Base-by-base conservation (phyloP, 345 rosid species). In the Acer negundo region DNA sequence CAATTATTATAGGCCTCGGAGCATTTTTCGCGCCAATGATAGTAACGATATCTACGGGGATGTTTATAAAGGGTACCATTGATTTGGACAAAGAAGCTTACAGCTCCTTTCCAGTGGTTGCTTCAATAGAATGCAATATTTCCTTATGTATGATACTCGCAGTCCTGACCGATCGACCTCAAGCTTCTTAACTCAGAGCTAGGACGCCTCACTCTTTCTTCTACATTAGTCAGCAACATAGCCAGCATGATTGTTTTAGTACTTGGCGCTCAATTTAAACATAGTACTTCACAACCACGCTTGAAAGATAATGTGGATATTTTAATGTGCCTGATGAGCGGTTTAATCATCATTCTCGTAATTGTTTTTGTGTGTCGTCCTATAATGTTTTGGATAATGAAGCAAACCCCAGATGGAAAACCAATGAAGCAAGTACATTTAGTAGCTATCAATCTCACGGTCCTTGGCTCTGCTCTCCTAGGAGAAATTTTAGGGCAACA, bases 151-250 rank as follows among this genome's bases (percentile, higher is more conserved):
- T 80, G 11, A 77, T 77, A 7, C 76, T 80, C n/a, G 62, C 82
- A 8, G 47, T 80, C 3, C 78, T 87, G 12, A 64, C 83, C 0
- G 87, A 82, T 38, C 0, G 87, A 82, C 28, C 81, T 87, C 3
- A 87, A 85, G 68, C 78, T 87, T 68, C 53, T 85, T 0, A 88
- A 84, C 40, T 82, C 89, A 3, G 89, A 88, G 78, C 76, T 85
- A 7, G 91, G 87, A 67, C 84, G 89, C 62, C 80, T 87, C 7
- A 87, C 91, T 4, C 82, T 85, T 12, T 78, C 89, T 56, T 85
- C 87, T 31, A 78, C 87, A 26, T 74, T 85, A 78, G 77, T 87
- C 6, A 77, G 83, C 61, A 79, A 81, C 47, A 35, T 84, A 63
- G 31, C 75, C 77, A 62, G 84, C 24, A 83, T 82, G 87, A 19